These are phyloP conservation scores for Ceratocystis smalleyi DNA, from an alignment of 2,329 filamentous ascomycete genomes.

Conservation along the genomic window DNA sequence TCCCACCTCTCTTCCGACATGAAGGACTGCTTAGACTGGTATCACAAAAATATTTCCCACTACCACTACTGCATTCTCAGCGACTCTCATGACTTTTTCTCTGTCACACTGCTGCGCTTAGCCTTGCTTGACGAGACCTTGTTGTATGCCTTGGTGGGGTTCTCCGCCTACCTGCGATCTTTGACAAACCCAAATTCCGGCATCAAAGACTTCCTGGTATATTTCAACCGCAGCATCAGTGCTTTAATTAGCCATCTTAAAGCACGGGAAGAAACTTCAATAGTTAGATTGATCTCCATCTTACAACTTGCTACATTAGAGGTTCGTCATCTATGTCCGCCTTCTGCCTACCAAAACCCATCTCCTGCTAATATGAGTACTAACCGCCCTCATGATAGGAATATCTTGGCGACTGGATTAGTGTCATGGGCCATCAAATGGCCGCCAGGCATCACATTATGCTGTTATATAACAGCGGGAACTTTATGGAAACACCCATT, in stretches of 20 bases:
- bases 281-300: slow-evolving; percentile 70
- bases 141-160: slow-evolving; percentile 73
- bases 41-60: slow-evolving; percentile 58
- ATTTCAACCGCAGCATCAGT: slow-evolving; percentile 78
- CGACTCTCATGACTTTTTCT: slow-evolving; percentile 59
- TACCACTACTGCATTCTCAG: slow-evolving; percentile 69
- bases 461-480: slow-evolving; percentile 61
- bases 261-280: slow-evolving; percentile 51
- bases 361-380: slow-evolving; percentile 13
- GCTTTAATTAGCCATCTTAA: slow-evolving; percentile 57
- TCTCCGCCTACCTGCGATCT: slow-evolving; percentile 74
- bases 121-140: slow-evolving; percentile 64
- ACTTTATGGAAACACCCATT: slow-evolving; percentile 53
- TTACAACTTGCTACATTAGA: slow-evolving; percentile 87
- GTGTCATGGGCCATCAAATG: slow-evolving; percentile 79
- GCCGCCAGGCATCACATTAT: slow-evolving; percentile 72
- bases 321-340: slow-evolving; percentile 33
- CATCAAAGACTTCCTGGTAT: slow-evolving; percentile 68
- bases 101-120: slow-evolving; percentile 50
- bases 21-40: slow-evolving; percentile 65
- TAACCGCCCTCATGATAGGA: slow-evolving; percentile 42
- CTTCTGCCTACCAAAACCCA: neutral
- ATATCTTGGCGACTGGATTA: slow-evolving; percentile 89
- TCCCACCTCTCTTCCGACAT: slow-evolving; percentile 51
- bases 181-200: slow-evolving; percentile 54